Evolutionary conservation across 139 green algal genomes (phyloP).

Genomic region (Coccomyxa sp.): DNA sequence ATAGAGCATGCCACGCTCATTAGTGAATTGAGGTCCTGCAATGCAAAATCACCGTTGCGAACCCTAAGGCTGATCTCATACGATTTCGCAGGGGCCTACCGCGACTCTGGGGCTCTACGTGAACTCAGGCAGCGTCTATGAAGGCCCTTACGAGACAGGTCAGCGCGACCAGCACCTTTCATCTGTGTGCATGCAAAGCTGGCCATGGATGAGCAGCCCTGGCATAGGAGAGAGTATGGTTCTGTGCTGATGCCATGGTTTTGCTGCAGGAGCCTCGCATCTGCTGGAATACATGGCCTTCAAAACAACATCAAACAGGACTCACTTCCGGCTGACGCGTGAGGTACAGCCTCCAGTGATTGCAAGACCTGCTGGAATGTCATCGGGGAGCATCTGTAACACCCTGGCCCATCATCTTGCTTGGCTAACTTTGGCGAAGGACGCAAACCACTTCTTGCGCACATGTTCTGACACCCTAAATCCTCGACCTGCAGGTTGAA

Average conservation of each 20-base stretch:
- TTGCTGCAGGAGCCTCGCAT: conserved; percentile 67
- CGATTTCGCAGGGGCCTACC: conserved; percentile 85
- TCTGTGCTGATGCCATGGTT: no score
- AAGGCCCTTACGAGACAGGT: conserved; percentile 56
- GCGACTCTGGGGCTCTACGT: conserved; percentile 89
- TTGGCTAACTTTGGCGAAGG: no score
- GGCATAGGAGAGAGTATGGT: no score
- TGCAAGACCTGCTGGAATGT: neutral
- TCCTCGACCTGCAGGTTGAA: conserved; percentile 78
- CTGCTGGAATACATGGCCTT: conserved; percentile 94
- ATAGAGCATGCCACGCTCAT: no score
- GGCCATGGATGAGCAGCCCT: neutral
- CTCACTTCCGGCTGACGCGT: conserved; percentile 65
- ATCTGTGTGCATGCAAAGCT: neutral
- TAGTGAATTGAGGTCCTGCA: no score
- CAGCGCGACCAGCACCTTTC: no score
- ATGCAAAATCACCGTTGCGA: no score
- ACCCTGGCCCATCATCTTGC: neutral
- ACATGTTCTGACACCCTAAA: neutral
- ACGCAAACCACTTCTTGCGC: neutral
- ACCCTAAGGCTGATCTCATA: no score
- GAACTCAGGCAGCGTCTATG: conserved; percentile 77
- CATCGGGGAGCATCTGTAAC: neutral
- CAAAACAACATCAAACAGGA: conserved; percentile 79
- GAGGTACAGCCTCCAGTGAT: conserved; percentile 29